Percentiles rank a stretch among this genome's conserved stretches.
Evolutionary conservation across 257 asterid genomes (phyloP).

Genomic region (Coffea canephora): DNA sequence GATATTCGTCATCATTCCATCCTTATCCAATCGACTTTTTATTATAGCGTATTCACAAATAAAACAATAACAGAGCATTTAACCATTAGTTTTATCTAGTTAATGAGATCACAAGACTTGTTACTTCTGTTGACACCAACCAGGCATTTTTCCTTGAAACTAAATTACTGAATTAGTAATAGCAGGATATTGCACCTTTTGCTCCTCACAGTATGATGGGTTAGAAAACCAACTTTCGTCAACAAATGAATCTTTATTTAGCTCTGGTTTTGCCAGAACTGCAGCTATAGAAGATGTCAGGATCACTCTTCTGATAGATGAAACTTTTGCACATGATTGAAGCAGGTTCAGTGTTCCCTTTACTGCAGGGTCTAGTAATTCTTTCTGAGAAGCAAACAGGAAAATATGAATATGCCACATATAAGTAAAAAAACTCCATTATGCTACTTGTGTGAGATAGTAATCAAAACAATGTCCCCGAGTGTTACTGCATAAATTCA

Average conservation of each 20-base stretch:
- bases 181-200: slow-evolving; percentile 33
- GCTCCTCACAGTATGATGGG: slow-evolving; percentile 45
- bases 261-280: slow-evolving; percentile 15
- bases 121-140: not conserved
- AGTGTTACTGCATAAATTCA: no score
- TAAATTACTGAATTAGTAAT: not conserved
- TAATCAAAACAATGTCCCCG: no score
- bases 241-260: slow-evolving; percentile 26
- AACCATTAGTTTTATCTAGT: no score
- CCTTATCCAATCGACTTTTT: no score
- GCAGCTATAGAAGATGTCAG: slow-evolving; percentile 52
- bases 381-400: slow-evolving; percentile 28
- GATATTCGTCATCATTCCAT: no score
- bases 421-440: no score
- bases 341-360: slow-evolving; percentile 57
- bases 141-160: not conserved
- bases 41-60: no score
- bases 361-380: slow-evolving; percentile 54
- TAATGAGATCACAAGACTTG: no score
- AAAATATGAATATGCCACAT: no score
- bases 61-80: no score
- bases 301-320: slow-evolving; percentile 45
- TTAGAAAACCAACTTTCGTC: slow-evolving; percentile 74
- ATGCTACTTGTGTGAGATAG: no score
- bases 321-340: slow-evolving; percentile 32